phyloP scores from a whole-genome alignment of 1,284 basidiomycete genomes.

The Lignosus rhinocerotis region DNA sequence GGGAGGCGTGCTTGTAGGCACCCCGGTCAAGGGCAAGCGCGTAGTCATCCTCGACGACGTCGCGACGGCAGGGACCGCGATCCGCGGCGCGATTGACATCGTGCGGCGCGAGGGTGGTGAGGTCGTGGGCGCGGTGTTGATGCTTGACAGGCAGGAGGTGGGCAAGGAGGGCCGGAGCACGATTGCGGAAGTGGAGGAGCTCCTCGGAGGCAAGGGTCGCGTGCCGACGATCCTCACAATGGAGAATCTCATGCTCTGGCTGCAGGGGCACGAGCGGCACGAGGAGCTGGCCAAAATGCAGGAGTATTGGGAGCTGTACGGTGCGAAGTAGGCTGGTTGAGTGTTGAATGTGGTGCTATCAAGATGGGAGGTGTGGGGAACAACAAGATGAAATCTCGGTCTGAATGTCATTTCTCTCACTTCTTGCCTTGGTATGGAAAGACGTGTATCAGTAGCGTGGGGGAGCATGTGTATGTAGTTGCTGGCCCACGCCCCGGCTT shows the following conservation, averaged over 20 bases:
- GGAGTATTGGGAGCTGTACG: constrained; percentile 81
- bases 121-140: constrained; percentile 90
- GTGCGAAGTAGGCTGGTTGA: constrained; percentile 46
- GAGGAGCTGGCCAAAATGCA: constrained; percentile 78
- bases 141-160: constrained; percentile 90
- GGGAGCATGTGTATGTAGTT: background rate
- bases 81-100: constrained; percentile 78
- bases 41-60: constrained; percentile 96
- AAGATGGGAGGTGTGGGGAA: background rate
- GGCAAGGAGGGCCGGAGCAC: constrained; percentile 72
- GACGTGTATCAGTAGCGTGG: background rate
- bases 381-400: no score
- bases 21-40: constrained; percentile 73
- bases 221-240: constrained; percentile 83
- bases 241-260: constrained; percentile 84
- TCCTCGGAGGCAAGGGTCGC: constrained; percentile 66
- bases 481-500: background rate
- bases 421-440: background rate
- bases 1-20: constrained; percentile 92
- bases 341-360: background rate
- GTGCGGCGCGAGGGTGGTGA: constrained; percentile 70
- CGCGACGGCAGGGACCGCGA: constrained; percentile 94
- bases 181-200: constrained; percentile 81
- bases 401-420: no score
- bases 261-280: constrained; percentile 66